These are phyloP conservation scores for Rhododendron kiyosumense DNA, from an alignment of 148 eudicot species.

Conservation along the genomic window DNA sequence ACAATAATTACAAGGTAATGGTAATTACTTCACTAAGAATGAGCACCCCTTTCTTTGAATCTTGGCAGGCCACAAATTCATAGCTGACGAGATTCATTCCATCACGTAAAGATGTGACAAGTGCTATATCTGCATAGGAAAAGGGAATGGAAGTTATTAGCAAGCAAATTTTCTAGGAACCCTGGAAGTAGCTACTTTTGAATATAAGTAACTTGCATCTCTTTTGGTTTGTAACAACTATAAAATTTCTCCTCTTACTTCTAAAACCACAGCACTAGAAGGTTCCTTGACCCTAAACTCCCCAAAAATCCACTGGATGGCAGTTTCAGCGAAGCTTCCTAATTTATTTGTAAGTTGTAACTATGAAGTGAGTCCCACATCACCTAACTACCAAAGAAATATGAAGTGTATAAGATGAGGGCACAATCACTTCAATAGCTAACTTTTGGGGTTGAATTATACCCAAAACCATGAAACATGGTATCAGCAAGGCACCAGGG, in stretches of 20 bases:
- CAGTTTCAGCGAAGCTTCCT: background rate
- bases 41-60: slow-evolving; percentile 79
- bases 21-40: slow-evolving; percentile 83
- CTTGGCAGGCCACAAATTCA: slow-evolving; percentile 98
- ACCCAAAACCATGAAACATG: background rate
- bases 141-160: background rate
- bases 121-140: slow-evolving; percentile 73
- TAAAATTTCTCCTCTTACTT: background rate
- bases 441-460: background rate
- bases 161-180: background rate
- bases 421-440: background rate
- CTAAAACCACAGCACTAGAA: background rate
- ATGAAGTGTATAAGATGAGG: background rate
- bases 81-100: slow-evolving; percentile 99
- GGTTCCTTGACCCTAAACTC: background rate
- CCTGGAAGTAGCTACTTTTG: background rate
- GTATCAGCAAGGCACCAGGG: background rate
- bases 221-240: background rate
- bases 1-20: slow-evolving; percentile 4
- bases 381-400: background rate
- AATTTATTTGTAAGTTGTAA: background rate
- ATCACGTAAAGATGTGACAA: slow-evolving; percentile 91
- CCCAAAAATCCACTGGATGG: background rate
- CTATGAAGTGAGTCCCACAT: background rate
- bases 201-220: background rate